These are phyloP conservation scores for Aspergillus steynii DNA, from an alignment of 495 filamentous ascomycete species.

Conservation along the genomic window DNA sequence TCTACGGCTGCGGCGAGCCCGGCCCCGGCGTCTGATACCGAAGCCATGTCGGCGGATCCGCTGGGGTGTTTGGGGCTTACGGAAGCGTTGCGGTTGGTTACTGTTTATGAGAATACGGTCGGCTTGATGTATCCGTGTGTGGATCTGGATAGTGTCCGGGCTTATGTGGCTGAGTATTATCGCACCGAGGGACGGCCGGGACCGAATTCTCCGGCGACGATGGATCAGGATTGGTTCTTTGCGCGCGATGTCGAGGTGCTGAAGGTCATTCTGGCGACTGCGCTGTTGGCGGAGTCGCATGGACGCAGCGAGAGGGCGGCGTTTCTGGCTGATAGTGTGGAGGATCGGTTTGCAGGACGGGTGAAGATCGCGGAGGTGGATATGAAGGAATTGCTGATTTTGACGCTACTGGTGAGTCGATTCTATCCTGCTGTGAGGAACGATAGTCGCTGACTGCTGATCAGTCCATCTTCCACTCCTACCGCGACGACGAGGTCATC, in stretches of 20 bases:
- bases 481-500: slow-evolving; percentile 74
- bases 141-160: slow-evolving; percentile 61
- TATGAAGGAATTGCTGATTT: slow-evolving; percentile 66
- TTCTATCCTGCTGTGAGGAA: background rate
- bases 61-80: slow-evolving; percentile 39
- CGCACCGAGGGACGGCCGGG: slow-evolving; percentile 55
- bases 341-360: slow-evolving; percentile 61
- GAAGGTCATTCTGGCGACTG: slow-evolving; percentile 75
- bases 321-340: slow-evolving; percentile 69
- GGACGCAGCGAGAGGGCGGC: slow-evolving; percentile 73
- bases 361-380: slow-evolving; percentile 65
- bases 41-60: slow-evolving; percentile 17
- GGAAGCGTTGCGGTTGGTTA: slow-evolving; percentile 68
- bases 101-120: slow-evolving; percentile 75
- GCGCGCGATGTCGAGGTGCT: slow-evolving; percentile 70
- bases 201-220: slow-evolving; percentile 53
- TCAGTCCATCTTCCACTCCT: slow-evolving; percentile 79
- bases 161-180: slow-evolving; percentile 46
- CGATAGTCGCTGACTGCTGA: background rate
- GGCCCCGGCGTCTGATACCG: slow-evolving; percentile 15
- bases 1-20: slow-evolving; percentile 27
- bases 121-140: slow-evolving; percentile 83
- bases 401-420: slow-evolving; percentile 64
- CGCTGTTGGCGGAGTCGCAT: slow-evolving; percentile 67
- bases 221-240: slow-evolving; percentile 55